phyloP scores from a whole-genome alignment of 345 rosid genomes.

The Rhodomyrtus tomentosa region DNA sequence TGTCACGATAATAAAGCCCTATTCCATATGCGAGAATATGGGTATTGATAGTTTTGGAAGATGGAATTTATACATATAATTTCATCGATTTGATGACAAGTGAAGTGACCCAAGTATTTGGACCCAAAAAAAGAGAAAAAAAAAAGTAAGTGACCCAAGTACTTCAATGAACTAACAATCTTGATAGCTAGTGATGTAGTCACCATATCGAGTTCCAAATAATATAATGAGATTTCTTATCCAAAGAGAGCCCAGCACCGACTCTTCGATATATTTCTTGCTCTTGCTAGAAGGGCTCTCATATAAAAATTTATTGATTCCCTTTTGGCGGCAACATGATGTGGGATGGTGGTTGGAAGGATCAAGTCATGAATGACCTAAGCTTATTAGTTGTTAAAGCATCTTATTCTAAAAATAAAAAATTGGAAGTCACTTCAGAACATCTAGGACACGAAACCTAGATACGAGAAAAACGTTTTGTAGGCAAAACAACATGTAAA shows the following conservation, averaged over 20 bases:
- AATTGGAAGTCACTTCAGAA: not conserved
- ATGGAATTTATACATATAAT: not conserved
- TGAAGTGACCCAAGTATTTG: not conserved
- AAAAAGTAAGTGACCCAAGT: not conserved
- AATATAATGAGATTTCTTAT: not conserved
- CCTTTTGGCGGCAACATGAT: too few species aligned
- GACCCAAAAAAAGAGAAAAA: too few species aligned
- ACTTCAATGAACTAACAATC: not conserved
- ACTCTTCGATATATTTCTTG: too few species aligned
- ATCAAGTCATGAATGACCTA: not conserved
- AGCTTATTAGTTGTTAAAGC: not conserved
- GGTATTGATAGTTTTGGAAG: not conserved
- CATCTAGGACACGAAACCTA: not conserved
- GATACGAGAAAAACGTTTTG: not conserved
- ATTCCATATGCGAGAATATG: not conserved
- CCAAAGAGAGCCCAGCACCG: too few species aligned
- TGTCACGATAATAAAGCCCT: too few species aligned
- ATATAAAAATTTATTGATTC: too few species aligned
- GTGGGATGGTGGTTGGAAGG: not conserved
- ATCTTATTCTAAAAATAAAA: not conserved
- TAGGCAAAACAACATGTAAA: not conserved
- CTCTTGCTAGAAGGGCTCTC: too few species aligned
- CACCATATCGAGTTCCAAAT: not conserved
- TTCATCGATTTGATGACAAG: not conserved
- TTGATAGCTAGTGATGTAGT: not conserved